A percentile compares a stretch with the other conserved stretches of the same genome.
Conservation (phyloP, 192 early-diverging fungal species). For the Backusella parvicylindrica region DNA sequence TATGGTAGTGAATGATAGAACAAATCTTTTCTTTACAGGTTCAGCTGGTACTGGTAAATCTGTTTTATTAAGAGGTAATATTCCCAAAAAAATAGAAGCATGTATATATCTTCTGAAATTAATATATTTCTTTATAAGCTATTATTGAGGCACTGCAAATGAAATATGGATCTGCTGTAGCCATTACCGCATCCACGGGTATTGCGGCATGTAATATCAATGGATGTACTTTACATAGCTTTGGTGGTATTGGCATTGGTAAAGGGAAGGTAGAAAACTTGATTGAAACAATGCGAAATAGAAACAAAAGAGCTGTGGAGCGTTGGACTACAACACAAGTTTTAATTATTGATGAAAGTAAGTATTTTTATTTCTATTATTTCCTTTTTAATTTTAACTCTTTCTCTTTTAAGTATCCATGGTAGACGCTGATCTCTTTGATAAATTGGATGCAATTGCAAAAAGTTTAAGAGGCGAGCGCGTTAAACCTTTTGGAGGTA, state of each 20-base stretch:
- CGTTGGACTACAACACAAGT: conserved; percentile 63
- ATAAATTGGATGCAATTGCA: conserved; percentile 68
- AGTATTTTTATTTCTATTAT: background rate
- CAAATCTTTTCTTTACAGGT: conserved; percentile 73
- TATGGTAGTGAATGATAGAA: conserved; percentile 48
- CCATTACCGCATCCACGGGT: conserved; percentile 73
- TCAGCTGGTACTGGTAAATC: conserved; percentile 67
- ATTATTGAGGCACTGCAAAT: conserved; percentile 37
- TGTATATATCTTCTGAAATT: background rate
- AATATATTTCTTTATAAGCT: conserved; percentile 9
- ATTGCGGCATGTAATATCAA: conserved; percentile 80
- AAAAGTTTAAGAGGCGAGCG: conserved; percentile 39
- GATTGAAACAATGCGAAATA: conserved; percentile 21
- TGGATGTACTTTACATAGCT: conserved; percentile 73
- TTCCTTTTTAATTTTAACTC: background rate
- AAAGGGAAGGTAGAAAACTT: conserved; percentile 27
- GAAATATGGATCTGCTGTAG: conserved; percentile 37
- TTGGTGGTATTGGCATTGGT: conserved; percentile 65
- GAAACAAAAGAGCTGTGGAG: conserved; percentile 19
- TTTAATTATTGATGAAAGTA: conserved; percentile 74
- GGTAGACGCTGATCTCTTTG: conserved; percentile 71
- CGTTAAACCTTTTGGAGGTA: conserved; percentile 65
- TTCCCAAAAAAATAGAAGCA: background rate
- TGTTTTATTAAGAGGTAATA: conserved; percentile 41
- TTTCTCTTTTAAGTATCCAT: conserved; percentile 52